Evolutionary conservation across 2,329 filamentous ascomycete species (phyloP).

Genomic region (Xylariaceae sp.): DNA sequence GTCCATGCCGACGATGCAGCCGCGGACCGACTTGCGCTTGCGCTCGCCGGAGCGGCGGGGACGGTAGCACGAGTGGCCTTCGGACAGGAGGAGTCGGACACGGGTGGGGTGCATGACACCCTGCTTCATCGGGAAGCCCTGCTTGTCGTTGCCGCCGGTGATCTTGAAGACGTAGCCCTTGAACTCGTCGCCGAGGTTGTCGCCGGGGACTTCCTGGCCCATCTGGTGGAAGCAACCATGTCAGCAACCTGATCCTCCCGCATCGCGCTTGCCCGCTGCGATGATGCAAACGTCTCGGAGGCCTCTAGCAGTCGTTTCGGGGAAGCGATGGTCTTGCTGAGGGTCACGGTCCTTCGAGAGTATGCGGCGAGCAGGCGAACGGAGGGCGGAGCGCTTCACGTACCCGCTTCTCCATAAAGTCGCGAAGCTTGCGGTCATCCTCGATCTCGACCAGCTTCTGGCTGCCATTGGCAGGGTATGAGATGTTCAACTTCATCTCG

Average conservation of each 20-base stretch:
- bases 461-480: slow-evolving; percentile 97
- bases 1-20: slow-evolving; percentile 96
- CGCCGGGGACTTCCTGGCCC: slow-evolving; percentile 86
- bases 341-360: slow-evolving; percentile 27
- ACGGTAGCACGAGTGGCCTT: slow-evolving; percentile 99
- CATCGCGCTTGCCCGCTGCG: slow-evolving; percentile 4
- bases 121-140: slow-evolving; percentile 99
- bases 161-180: slow-evolving; percentile 99
- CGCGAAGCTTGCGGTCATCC: slow-evolving; percentile 97
- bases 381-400: slow-evolving; percentile 28
- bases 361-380: slow-evolving; percentile 9
- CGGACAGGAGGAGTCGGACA: slow-evolving; percentile 92
- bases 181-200: slow-evolving; percentile 97
- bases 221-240: slow-evolving; percentile 44
- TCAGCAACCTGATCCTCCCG: slow-evolving; percentile 27
- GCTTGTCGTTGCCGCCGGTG: slow-evolving; percentile 99
- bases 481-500: slow-evolving; percentile 70
- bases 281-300: too few relatives aligned
- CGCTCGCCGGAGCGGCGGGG: slow-evolving; percentile 95
- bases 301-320: too few relatives aligned
- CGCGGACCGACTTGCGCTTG: slow-evolving; percentile 98
- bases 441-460: slow-evolving; percentile 99
- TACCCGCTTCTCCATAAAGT: slow-evolving; percentile 98
- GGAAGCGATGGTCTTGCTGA: neutral
- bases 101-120: slow-evolving; percentile 97